Conservation (phyloP, 352 stramenopile species). For the Pythium dissotocum region DNA sequence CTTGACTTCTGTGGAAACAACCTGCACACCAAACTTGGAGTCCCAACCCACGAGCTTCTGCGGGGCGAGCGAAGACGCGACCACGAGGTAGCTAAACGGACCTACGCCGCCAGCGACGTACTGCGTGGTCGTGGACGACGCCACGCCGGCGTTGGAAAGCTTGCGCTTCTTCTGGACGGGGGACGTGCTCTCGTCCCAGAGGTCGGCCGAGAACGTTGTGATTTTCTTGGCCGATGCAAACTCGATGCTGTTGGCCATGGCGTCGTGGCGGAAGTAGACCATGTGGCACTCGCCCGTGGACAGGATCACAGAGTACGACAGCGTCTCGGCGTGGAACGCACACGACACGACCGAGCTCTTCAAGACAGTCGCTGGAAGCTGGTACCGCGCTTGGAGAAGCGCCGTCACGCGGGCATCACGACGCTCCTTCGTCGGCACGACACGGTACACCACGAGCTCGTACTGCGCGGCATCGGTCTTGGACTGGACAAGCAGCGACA, state of each 20-base stretch:
- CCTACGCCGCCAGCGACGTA: slow-evolving; percentile 48
- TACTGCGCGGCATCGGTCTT: slow-evolving; percentile 34
- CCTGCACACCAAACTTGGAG: slow-evolving; percentile 71
- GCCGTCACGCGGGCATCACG: slow-evolving; percentile 36
- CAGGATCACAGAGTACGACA: slow-evolving; percentile 69
- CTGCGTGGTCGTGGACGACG: slow-evolving; percentile 18
- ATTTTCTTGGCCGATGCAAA: slow-evolving; percentile 44
- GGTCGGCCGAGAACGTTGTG: slow-evolving; percentile 31
- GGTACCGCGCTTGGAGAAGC: slow-evolving; percentile 37
- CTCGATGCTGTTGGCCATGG: slow-evolving; percentile 43
- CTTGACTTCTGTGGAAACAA: slow-evolving; percentile 53
- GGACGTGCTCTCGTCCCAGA: slow-evolving; percentile 21
- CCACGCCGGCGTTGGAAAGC: slow-evolving; percentile 31
- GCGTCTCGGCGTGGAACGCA: slow-evolving; percentile 71
- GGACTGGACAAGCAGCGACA: slow-evolving; percentile 57
- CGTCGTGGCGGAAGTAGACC: slow-evolving; percentile 49
- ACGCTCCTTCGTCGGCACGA: slow-evolving; percentile 40
- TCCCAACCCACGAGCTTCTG: slow-evolving; percentile 63
- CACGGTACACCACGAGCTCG: slow-evolving; percentile 60
- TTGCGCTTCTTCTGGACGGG: slow-evolving; percentile 69
- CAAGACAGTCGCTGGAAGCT: slow-evolving; percentile 16
- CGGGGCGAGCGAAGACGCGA: slow-evolving; percentile 35
- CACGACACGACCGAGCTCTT: slow-evolving; percentile 39
- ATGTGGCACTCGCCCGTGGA: slow-evolving; percentile 59
- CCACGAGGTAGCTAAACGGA: slow-evolving; percentile 60